Conservation (phyloP, 176 grass and related monocot species). For the Calamus simplicifolius region DNA sequence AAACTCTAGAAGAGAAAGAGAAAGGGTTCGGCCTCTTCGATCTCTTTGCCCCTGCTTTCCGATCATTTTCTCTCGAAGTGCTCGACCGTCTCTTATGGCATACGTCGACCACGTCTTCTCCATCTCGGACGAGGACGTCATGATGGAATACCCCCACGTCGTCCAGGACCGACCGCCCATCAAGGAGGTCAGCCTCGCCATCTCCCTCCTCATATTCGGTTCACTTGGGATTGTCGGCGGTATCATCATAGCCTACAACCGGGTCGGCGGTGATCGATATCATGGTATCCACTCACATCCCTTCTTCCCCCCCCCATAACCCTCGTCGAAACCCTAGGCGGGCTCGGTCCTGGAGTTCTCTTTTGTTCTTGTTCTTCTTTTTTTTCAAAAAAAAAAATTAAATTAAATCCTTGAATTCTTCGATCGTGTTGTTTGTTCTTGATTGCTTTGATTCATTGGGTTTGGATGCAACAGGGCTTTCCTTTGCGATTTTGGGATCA, state of each 20-base stretch:
- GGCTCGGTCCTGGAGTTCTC: not conserved
- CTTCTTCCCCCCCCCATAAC: too few species aligned
- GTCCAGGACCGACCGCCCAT: slow-evolving; percentile 51
- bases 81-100: slow-evolving; percentile 38
- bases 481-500: slow-evolving; percentile 81
- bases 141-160: slow-evolving; percentile 46
- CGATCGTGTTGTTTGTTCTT: not conserved
- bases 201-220: slow-evolving; percentile 88
- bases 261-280: slow-evolving; percentile 73
- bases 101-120: slow-evolving; percentile 99
- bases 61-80: not conserved
- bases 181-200: slow-evolving; percentile 96
- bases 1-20: too few species aligned
- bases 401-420: not conserved
- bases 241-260: slow-evolving; percentile 62
- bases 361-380: not conserved
- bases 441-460: too few species aligned
- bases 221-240: slow-evolving; percentile 49
- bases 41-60: not conserved
- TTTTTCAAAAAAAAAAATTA: too few species aligned
- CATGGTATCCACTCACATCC: slow-evolving; percentile 36
- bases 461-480: slow-evolving; percentile 39
- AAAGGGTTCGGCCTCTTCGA: not conserved
- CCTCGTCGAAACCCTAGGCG: too few species aligned
- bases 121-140: slow-evolving; percentile 89